phyloP scores from a whole-genome alignment of 768 basidiomycete genomes.

The Agrocybe chaxingu region DNA sequence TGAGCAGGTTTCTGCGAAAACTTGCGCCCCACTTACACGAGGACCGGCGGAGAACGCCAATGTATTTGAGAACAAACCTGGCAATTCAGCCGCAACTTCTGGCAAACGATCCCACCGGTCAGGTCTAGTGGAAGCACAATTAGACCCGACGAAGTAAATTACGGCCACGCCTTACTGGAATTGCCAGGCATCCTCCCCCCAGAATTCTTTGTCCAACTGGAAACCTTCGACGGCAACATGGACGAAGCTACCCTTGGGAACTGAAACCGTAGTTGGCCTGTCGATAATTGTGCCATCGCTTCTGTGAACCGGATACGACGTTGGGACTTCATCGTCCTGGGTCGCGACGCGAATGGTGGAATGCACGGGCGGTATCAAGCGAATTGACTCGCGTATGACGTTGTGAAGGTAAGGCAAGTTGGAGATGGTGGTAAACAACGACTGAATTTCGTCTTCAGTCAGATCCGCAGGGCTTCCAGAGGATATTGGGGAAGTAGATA shows the following conservation, averaged over 20 bases:
- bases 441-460: constrained; percentile 62
- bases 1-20: background rate
- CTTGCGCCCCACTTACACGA: constrained; percentile 46
- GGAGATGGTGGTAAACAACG: constrained; percentile 53
- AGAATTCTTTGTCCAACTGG: constrained; percentile 73
- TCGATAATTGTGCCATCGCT: constrained; percentile 43
- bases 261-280: constrained; percentile 37
- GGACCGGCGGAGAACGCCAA: constrained; percentile 82
- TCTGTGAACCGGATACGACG: constrained; percentile 55
- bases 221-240: constrained; percentile 80
- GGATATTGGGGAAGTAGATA: constrained; percentile 37
- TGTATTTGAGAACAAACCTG: constrained; percentile 69
- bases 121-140: constrained; percentile 42
- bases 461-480: constrained; percentile 39
- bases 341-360: constrained; percentile 78
- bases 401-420: constrained; percentile 73
- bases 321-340: constrained; percentile 75
- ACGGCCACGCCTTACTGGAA: constrained; percentile 56
- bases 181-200: constrained; percentile 80
- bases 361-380: constrained; percentile 79
- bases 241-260: constrained; percentile 70
- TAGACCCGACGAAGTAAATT: background rate
- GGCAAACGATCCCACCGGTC: constrained; percentile 81
- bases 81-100: constrained; percentile 59
- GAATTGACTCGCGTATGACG: constrained; percentile 69